Evolutionary conservation across 139 green algal genomes (phyloP).

Genomic region (Coccomyxa sp.): DNA sequence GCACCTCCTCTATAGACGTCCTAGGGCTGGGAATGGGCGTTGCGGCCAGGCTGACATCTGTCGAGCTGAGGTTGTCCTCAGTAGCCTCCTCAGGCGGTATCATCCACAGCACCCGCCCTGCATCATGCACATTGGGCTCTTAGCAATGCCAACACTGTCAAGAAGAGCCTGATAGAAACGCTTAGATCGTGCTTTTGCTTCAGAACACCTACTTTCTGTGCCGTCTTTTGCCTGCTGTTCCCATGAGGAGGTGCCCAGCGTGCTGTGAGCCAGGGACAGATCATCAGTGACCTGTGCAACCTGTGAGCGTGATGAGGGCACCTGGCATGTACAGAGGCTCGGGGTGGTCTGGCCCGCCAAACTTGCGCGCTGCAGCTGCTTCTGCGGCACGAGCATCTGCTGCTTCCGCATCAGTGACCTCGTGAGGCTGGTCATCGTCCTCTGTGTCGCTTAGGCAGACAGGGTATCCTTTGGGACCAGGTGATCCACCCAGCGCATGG

Average conservation of each 20-base stretch:
- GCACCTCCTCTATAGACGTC: not conserved
- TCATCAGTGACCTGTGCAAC: too few relatives aligned
- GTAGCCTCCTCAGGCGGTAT: slow-evolving; percentile 3
- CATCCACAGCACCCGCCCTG: slow-evolving; percentile 7
- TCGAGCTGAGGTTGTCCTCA: not conserved
- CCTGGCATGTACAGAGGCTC: not conserved
- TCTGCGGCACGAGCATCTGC: not conserved
- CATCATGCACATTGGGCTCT: not conserved
- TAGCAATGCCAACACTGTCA: too few relatives aligned
- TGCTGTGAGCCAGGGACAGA: too few relatives aligned
- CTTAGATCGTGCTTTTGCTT: too few relatives aligned
- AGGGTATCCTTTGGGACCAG: not conserved
- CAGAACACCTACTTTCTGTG: too few relatives aligned
- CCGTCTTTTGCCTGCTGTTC: too few relatives aligned
- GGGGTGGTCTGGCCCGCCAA: not conserved
- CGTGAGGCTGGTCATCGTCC: not conserved
- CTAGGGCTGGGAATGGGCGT: not conserved
- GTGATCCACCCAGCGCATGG: not conserved
- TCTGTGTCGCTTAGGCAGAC: not conserved
- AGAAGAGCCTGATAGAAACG: too few relatives aligned
- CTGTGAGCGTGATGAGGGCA: too few relatives aligned
- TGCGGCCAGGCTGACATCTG: not conserved
- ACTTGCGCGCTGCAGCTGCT: not conserved
- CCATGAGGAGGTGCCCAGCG: too few relatives aligned
- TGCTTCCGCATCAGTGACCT: not conserved